These are phyloP conservation scores for Incumbomyces delicatus DNA, from an alignment of 2,329 filamentous ascomycete species.

Conservation along the genomic window DNA sequence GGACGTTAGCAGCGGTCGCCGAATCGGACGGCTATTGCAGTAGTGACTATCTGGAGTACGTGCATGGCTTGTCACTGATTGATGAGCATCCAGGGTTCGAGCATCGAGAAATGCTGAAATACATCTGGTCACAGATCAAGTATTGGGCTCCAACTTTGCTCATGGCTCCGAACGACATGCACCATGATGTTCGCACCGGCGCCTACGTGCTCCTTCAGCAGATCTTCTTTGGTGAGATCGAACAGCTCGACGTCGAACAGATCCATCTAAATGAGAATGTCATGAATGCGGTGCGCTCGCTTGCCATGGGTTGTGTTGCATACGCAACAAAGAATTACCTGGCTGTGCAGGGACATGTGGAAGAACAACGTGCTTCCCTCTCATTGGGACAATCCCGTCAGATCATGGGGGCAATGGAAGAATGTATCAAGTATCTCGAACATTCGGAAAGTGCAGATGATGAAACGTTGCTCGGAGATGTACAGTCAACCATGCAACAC, in stretches of 20 bases:
- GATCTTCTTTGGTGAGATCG: conserved; percentile 30
- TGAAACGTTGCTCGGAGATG: conserved; percentile 6
- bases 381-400: conserved; percentile 16
- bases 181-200: conserved; percentile 32
- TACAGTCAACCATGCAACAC: neutral
- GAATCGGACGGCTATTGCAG: conserved; percentile 41
- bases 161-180: conserved; percentile 37
- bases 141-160: conserved; percentile 45
- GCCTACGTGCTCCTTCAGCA: conserved; percentile 36
- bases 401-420: conserved; percentile 14
- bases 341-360: conserved; percentile 3
- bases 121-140: conserved; percentile 30
- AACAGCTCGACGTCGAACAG: conserved; percentile 24
- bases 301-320: conserved; percentile 9
- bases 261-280: conserved; percentile 8
- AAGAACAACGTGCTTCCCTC: conserved; percentile 8
- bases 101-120: conserved; percentile 18
- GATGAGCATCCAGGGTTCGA: conserved; percentile 20
- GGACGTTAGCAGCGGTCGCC: conserved; percentile 37
- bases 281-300: conserved; percentile 7
- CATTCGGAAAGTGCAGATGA: conserved; percentile 11
- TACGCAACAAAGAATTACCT: conserved; percentile 13
- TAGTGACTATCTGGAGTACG: conserved; percentile 40
- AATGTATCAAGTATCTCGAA: conserved; percentile 14
- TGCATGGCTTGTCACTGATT: conserved; percentile 41